Evolutionary conservation across 768 basidiomycete species (phyloP), one percentile per base, ranked within the genome.

Genomic region (Tephrocybe rancida): DNA sequence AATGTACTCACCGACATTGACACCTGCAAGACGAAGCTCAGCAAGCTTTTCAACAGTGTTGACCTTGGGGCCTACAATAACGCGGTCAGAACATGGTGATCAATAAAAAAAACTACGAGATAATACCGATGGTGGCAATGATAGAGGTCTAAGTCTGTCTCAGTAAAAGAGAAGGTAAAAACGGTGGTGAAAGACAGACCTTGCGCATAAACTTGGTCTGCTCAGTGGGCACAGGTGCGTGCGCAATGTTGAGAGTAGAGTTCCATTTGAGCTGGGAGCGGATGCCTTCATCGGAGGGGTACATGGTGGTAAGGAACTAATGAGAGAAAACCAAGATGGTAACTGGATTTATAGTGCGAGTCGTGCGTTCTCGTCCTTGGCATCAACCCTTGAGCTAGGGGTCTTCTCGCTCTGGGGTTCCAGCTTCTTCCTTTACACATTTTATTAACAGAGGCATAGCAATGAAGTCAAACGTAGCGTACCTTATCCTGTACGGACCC

Each of bases 1-100:
- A n/a, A n/a, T n/a, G n/a, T n/a, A 78, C 93, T 60, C 56, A 96
- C 96, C 95, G 69, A 99, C 90, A 80, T 98, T 98, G 72, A 99
- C 92, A 67, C 97, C 97, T 34, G 95, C 95, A 54, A 86, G 81
- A 66, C 88, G 82, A 67, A 99, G 82, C 68, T 89, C 86, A 19
- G 76, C 71, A 58, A 98, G 85, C 74, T 87, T 95, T 70, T 98
- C 95, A 50, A 91, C 86, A 32, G 79, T 80, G 80, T 99, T 98
- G 64, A 88, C 88, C 77, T 98, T 98, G 60, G 97, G 97, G 37
- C 94, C 93, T 95, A 60, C 37, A 55, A 41, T 48, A 52, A 53
- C 26, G 24, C 9, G 21, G 18, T 41, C 6, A 41, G 10, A 55
- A 51, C n/a, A n/a, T 55, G 54, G 60, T 50, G 43, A 19, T 44